Conservation (phyloP, 2,329 filamentous ascomycete genomes). For the Myriosclerotinia curreyana region DNA sequence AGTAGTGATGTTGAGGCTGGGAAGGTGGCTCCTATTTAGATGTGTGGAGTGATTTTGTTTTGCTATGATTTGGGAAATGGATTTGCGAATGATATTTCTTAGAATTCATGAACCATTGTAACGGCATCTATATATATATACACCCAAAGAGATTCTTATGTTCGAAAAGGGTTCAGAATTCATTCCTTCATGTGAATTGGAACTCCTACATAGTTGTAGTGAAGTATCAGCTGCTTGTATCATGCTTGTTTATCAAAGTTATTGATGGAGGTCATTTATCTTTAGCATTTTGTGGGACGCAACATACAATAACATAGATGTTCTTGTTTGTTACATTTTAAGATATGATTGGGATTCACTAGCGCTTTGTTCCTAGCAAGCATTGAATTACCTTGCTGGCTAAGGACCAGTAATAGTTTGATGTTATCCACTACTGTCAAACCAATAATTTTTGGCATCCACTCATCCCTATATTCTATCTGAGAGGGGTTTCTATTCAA, state of each 20-base stretch:
- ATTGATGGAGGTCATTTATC: background rate
- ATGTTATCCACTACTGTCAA: background rate
- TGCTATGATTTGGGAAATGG: background rate
- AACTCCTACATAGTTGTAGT: background rate
- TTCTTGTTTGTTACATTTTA: too few species aligned
- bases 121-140: background rate
- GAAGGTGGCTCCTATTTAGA: conserved; percentile 8
- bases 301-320: background rate
- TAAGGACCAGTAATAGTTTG: background rate
- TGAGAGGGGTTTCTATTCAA: too few species aligned
- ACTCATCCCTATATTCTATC: too few species aligned
- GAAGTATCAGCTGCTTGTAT: background rate
- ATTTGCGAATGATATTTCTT: background rate
- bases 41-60: background rate
- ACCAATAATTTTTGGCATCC: too few species aligned
- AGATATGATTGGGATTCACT: background rate
- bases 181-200: too few species aligned
- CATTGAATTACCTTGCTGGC: background rate
- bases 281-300: background rate
- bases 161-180: background rate
- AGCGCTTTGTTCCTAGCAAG: background rate
- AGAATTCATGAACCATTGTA: background rate
- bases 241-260: background rate
- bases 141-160: background rate
- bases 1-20: conserved; percentile 20